phyloP scores from a whole-genome alignment of 139 green algal genomes.

The Closterium sp. region DNA sequence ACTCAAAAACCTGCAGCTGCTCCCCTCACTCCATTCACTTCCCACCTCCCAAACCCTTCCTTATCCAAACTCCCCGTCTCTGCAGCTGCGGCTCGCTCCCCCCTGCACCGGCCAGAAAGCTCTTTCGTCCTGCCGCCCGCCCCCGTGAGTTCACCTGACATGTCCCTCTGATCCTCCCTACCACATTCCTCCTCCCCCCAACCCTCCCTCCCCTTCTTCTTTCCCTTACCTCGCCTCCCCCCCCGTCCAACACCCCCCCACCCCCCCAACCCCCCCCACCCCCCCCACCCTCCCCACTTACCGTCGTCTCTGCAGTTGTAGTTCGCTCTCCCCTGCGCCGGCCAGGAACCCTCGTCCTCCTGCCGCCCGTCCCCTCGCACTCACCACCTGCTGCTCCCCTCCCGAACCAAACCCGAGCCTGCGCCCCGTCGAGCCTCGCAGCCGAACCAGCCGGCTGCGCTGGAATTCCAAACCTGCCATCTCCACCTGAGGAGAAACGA shows the following conservation, averaged over 20 bases:
- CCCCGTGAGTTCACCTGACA: too few species aligned
- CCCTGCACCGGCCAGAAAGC: too few species aligned
- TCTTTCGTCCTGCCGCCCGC: too few species aligned
- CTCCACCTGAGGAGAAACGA: constrained; percentile 58
- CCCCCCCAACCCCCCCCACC: neutral
- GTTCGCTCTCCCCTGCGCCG: constrained; percentile 60
- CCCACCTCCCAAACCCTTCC: too few species aligned
- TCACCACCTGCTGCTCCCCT: constrained; percentile 58
- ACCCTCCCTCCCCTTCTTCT: too few species aligned
- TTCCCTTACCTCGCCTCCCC: too few species aligned
- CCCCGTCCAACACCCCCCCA: neutral
- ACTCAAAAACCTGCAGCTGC: too few species aligned
- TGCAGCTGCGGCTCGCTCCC: too few species aligned
- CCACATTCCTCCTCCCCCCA: too few species aligned
- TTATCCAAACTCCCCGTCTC: too few species aligned
- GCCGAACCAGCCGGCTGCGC: constrained; percentile 61
- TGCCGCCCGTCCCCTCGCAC: constrained; percentile 21
- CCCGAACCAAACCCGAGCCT: constrained; percentile 1
- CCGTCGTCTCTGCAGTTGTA: constrained; percentile 60
- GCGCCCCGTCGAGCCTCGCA: constrained; percentile 43
- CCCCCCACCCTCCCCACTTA: neutral
- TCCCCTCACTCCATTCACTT: too few species aligned
- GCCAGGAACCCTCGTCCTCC: constrained; percentile 54
- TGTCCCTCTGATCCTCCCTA: too few species aligned
- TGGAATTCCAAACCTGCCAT: constrained; percentile 61